phyloP scores from a whole-genome alignment of 1,284 basidiomycete species.

The Dichomitus squalens region DNA sequence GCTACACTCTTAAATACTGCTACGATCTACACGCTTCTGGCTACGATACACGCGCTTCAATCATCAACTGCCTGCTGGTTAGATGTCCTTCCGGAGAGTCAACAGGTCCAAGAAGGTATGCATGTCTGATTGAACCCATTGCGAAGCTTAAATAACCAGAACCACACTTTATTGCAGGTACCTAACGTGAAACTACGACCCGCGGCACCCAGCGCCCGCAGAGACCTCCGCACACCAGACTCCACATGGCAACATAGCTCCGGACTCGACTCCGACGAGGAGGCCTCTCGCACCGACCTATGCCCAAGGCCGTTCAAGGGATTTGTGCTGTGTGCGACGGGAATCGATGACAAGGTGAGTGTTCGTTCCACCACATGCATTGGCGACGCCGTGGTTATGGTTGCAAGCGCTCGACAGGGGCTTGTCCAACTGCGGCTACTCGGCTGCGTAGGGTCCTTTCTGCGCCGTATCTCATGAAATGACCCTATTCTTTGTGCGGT shows the following conservation, averaged over 20 bases:
- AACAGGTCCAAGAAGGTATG: constrained; percentile 50
- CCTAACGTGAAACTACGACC: constrained; percentile 78
- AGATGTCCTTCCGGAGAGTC: constrained; percentile 32
- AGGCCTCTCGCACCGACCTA: constrained; percentile 43
- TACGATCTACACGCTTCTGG: not conserved
- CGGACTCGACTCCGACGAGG: constrained; percentile 29
- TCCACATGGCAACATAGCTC: constrained; percentile 23
- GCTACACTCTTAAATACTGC: not conserved
- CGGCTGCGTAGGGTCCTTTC: not conserved
- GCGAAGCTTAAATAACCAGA: not conserved
- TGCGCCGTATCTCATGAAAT: not conserved
- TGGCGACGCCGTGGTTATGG: not conserved
- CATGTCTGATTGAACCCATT: not conserved
- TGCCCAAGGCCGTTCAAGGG: constrained; percentile 70
- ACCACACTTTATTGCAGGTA: constrained; percentile 46
- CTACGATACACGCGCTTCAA: not conserved
- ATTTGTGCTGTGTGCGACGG: constrained; percentile 72
- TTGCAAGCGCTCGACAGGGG: not conserved
- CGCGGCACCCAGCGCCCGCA: constrained; percentile 38
- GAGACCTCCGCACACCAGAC: constrained; percentile 15
- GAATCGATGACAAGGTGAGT: constrained; percentile 65
- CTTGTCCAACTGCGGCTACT: not conserved
- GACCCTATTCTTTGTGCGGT: not conserved
- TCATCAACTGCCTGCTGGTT: not conserved
- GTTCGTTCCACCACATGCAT: not conserved